Percentiles rank a stretch among this genome's conserved stretches.
These are phyloP conservation scores for Leucogyrophana mollusca DNA, from an alignment of 768 basidiomycete genomes.

Conservation along the genomic window DNA sequence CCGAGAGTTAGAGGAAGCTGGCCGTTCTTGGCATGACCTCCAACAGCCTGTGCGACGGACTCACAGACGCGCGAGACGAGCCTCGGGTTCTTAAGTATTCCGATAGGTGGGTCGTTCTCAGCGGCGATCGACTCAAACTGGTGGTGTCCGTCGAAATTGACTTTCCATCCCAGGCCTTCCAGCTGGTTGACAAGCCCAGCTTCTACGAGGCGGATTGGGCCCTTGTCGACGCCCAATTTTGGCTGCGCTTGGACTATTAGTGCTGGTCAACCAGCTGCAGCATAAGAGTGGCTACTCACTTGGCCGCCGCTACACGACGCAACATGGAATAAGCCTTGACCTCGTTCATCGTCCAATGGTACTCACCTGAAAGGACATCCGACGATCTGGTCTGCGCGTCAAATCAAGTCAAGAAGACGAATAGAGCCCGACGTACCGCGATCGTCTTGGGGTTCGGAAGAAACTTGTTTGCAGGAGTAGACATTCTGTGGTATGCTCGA, in stretches of 20 bases:
- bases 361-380: conserved; percentile 94
- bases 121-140: conserved; percentile 76
- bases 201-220: conserved; percentile 85
- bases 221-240: conserved; percentile 79
- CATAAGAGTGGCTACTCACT: conserved; percentile 38
- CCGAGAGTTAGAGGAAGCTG: conserved; percentile 88
- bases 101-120: conserved; percentile 57
- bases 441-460: conserved; percentile 65
- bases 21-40: conserved; percentile 71
- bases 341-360: conserved; percentile 1
- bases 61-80: conserved; percentile 82
- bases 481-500: conserved; percentile 22
- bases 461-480: conserved; percentile 23
- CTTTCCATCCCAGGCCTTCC: conserved; percentile 79
- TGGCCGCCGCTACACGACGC: conserved; percentile 56
- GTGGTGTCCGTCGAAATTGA: conserved; percentile 87
- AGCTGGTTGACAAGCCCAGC: conserved; percentile 83
- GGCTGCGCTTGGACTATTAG: conserved; percentile 42
- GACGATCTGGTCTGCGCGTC: conserved; percentile 59
- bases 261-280: neutral
- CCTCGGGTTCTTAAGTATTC: conserved; percentile 87
- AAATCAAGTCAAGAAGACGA: conserved; percentile 2
- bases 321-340: conserved; percentile 8
- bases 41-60: conserved; percentile 77
- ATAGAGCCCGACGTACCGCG: conserved; percentile 56